Conservation (phyloP, 2,329 filamentous ascomycete species). For the Chaetothyriales sp. region DNA sequence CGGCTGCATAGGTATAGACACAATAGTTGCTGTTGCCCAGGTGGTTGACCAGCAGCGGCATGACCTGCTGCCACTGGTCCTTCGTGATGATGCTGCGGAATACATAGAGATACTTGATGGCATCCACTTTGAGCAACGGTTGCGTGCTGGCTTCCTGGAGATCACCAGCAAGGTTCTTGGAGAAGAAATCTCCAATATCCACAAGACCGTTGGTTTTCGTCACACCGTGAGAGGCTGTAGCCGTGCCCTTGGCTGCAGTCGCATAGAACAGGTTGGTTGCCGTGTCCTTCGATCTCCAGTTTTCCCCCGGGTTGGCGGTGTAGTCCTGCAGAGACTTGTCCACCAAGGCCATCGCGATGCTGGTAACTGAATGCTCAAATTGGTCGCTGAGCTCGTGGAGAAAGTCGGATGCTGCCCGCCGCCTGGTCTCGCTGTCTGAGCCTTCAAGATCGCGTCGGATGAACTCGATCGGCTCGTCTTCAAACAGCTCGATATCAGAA, state of each 20-base stretch:
- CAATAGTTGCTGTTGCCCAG: constrained; percentile 83
- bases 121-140: constrained; percentile 87
- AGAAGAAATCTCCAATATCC: constrained; percentile 87
- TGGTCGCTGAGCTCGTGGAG: constrained; percentile 74
- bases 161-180: constrained; percentile 80
- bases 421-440: constrained; percentile 84
- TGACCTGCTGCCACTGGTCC: constrained; percentile 78
- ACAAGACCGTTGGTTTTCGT: constrained; percentile 77
- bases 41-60: constrained; percentile 81
- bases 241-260: constrained; percentile 77
- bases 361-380: constrained; percentile 72
- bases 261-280: constrained; percentile 94
- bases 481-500: constrained; percentile 87
- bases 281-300: constrained; percentile 97
- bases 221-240: constrained; percentile 78
- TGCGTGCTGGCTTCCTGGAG: constrained; percentile 57
- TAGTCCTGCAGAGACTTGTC: constrained; percentile 66
- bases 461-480: constrained; percentile 97
- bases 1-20: constrained; percentile 92
- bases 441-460: constrained; percentile 90
- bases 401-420: constrained; percentile 89
- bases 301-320: constrained; percentile 47
- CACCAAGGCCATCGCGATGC: constrained; percentile 75
- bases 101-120: constrained; percentile 93
- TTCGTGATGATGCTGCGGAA: constrained; percentile 91